These are phyloP conservation scores for Astrephomene gubernaculifera DNA, from an alignment of 139 green algal genomes.

Conservation along the genomic window DNA sequence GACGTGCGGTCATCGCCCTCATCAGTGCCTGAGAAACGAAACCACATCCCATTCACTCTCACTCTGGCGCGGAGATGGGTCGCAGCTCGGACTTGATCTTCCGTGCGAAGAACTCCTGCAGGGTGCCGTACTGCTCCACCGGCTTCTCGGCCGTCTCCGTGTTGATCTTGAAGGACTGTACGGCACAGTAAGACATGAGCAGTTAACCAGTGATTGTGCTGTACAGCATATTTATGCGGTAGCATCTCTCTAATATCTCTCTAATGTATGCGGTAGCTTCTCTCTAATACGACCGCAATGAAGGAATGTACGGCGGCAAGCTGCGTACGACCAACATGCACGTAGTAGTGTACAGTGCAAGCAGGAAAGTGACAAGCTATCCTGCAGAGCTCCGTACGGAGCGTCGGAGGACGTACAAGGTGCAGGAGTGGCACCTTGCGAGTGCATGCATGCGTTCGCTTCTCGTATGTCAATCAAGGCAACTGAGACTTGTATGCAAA, in stretches of 20 bases:
- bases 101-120: constrained; percentile 81
- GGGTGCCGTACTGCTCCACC: constrained; percentile 62
- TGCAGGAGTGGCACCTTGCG: background rate
- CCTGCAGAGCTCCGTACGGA: no score
- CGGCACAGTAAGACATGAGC: background rate
- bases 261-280: background rate
- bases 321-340: background rate
- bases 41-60: background rate
- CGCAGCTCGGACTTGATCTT: constrained; percentile 63
- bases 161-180: constrained; percentile 58
- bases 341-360: background rate
- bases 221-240: background rate
- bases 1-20: background rate
- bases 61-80: constrained; percentile 38
- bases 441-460: background rate
- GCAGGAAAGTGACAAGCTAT: no score
- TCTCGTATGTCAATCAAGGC: background rate
- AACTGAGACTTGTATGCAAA: background rate
- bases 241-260: background rate
- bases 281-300: background rate
- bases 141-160: constrained; percentile 49
- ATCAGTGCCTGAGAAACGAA: background rate
- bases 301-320: background rate
- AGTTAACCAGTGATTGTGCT: background rate
- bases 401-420: no score